Conservation (phyloP, 2,329 filamentous ascomycete species). For the Nothophaeocryptopus gaeumannii region DNA sequence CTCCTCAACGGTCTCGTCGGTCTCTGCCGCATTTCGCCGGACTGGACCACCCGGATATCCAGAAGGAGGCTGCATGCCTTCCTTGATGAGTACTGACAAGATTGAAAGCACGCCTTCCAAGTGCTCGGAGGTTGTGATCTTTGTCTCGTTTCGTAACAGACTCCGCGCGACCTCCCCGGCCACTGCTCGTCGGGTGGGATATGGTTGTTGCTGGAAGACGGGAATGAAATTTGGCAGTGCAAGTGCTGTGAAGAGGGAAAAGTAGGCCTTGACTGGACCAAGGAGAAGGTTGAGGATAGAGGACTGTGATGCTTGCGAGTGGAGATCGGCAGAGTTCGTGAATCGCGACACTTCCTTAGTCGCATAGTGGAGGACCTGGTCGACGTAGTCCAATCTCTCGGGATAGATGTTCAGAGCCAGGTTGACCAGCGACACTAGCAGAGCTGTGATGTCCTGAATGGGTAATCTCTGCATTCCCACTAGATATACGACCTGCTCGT, state of each 20-base stretch:
- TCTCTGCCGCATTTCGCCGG: constrained; percentile 76
- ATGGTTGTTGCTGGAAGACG: constrained; percentile 85
- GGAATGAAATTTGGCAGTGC: constrained; percentile 89
- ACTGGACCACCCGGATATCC: constrained; percentile 76
- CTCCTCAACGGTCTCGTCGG: constrained; percentile 96
- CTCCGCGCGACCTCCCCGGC: constrained; percentile 82
- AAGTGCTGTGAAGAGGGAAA: constrained; percentile 92
- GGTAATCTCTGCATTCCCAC: constrained; percentile 87
- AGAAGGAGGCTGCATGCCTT: constrained; percentile 75
- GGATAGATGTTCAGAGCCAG: constrained; percentile 95
- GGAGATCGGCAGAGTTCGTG: constrained; percentile 90
- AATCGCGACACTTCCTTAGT: constrained; percentile 83
- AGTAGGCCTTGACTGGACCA: constrained; percentile 83
- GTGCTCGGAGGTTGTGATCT: constrained; percentile 72
- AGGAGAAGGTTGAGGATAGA: constrained; percentile 87
- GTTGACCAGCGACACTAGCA: constrained; percentile 90
- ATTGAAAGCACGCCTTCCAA: constrained; percentile 87
- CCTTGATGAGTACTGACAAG: constrained; percentile 86
- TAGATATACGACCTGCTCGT: constrained; percentile 89
- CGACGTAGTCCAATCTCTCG: constrained; percentile 85
- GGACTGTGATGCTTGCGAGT: constrained; percentile 81
- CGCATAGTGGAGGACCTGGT: constrained; percentile 88
- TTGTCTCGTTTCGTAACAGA: constrained; percentile 77
- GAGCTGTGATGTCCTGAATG: constrained; percentile 89
- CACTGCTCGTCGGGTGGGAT: constrained; percentile 84